These are phyloP conservation scores for Talaromyces sp. DNA, from an alignment of 2,329 filamentous ascomycete species.

Conservation along the genomic window DNA sequence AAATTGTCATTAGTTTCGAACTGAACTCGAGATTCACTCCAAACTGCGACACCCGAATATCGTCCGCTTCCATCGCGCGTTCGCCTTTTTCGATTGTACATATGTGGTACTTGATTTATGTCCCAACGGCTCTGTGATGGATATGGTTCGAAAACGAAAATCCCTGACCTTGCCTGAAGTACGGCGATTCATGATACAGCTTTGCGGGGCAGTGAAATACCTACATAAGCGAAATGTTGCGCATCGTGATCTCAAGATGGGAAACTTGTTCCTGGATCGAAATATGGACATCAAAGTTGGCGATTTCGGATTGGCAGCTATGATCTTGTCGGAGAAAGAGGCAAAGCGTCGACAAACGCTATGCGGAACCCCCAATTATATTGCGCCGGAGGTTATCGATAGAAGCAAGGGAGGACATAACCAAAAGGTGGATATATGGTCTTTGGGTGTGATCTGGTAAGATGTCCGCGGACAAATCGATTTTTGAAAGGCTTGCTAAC, in stretches of 20 bases:
- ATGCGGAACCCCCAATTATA: constrained; percentile 97
- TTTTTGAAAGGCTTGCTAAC: constrained; percentile 5
- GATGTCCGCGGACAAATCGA: too few relatives aligned
- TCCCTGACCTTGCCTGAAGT: constrained; percentile 92
- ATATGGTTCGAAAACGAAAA: constrained; percentile 91
- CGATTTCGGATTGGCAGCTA: constrained; percentile 90
- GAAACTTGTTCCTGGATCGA: constrained; percentile 91
- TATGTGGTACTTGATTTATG: constrained; percentile 94
- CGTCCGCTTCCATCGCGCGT: constrained; percentile 90
- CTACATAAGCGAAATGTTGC: constrained; percentile 95
- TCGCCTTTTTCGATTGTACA: constrained; percentile 82
- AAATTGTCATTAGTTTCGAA: constrained; percentile 56
- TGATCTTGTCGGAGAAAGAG: constrained; percentile 89
- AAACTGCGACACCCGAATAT: constrained; percentile 97
- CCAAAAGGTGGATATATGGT: constrained; percentile 98
- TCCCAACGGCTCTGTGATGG: constrained; percentile 92
- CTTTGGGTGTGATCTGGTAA: constrained; percentile 92
- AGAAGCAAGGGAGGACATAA: constrained; percentile 94
- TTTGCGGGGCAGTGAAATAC: constrained; percentile 96
- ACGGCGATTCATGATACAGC: constrained; percentile 87
- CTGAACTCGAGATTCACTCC: constrained; percentile 94
- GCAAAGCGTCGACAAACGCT: constrained; percentile 81
- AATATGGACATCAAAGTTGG: constrained; percentile 98
- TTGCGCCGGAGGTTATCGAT: constrained; percentile 92
- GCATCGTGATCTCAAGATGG: constrained; percentile 95